phyloP scores from a whole-genome alignment of 352 stramenopile genomes.

The Globisporangium nodosum region DNA sequence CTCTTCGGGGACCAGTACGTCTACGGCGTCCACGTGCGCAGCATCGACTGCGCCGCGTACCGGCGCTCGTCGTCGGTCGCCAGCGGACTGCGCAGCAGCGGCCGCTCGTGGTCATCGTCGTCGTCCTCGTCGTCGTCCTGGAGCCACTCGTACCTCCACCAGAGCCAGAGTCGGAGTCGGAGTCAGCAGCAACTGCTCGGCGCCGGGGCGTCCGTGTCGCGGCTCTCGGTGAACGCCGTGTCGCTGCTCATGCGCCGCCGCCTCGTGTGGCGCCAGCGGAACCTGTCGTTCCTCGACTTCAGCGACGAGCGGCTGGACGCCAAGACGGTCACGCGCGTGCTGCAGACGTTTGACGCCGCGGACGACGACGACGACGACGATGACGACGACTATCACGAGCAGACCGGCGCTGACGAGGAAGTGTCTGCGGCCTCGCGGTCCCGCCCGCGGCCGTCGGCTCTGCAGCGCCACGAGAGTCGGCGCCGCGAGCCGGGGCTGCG shows the following conservation, averaged over 20 bases:
- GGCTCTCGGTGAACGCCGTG: slow-evolving; percentile 45
- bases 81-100: neutral
- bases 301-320: slow-evolving; percentile 44
- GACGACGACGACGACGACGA: slow-evolving; percentile 21
- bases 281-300: slow-evolving; percentile 58
- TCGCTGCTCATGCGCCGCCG: slow-evolving; percentile 47
- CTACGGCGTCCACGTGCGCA: slow-evolving; percentile 39
- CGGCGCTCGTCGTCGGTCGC: neutral
- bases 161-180: neutral
- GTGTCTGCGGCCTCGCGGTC: neutral
- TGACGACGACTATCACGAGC: slow-evolving; percentile 12
- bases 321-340: slow-evolving; percentile 54
- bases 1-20: slow-evolving; percentile 63
- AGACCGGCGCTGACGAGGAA: neutral
- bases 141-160: neutral
- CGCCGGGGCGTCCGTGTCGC: slow-evolving; percentile 15
- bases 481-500: slow-evolving; percentile 16
- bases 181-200: neutral
- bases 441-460: slow-evolving; percentile 2
- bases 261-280: slow-evolving; percentile 39
- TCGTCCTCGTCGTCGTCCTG: slow-evolving; percentile 4
- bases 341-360: slow-evolving; percentile 44
- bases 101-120: neutral
- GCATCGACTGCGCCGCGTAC: slow-evolving; percentile 24
- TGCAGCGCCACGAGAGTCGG: slow-evolving; percentile 2